phyloP scores from a whole-genome alignment of 1,139 yeast genomes.

The Spencermartinsiella ligniputridi region DNA sequence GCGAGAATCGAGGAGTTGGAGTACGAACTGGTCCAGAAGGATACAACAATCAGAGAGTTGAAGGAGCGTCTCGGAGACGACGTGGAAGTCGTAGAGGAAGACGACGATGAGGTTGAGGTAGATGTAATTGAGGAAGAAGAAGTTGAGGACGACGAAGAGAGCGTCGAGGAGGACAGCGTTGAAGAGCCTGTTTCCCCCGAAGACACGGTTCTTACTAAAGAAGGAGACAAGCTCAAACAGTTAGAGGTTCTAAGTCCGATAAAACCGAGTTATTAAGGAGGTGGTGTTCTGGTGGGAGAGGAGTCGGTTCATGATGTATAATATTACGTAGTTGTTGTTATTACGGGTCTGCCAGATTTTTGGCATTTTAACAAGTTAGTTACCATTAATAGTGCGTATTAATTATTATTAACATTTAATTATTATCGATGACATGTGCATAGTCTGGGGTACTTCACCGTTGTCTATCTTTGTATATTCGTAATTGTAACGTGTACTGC shows the following conservation, averaged over 20 bases:
- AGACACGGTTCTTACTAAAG: not conserved
- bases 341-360: too few relatives aligned
- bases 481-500: too few relatives aligned
- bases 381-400: too few relatives aligned
- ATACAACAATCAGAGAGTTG: slow-evolving; percentile 9
- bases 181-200: slow-evolving; percentile 3
- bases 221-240: slow-evolving; percentile 1
- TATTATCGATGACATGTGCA: too few relatives aligned
- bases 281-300: too few relatives aligned
- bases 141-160: slow-evolving; percentile 6
- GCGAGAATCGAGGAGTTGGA: slow-evolving; percentile 13
- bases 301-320: too few relatives aligned
- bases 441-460: too few relatives aligned
- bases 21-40: slow-evolving; percentile 11
- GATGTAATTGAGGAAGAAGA: slow-evolving; percentile 8
- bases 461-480: too few relatives aligned
- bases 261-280: not conserved
- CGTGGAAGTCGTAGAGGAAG: slow-evolving; percentile 6
- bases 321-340: too few relatives aligned
- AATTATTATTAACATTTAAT: too few relatives aligned
- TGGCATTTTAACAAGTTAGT: too few relatives aligned
- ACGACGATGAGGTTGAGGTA: slow-evolving; percentile 6
- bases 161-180: slow-evolving; percentile 2
- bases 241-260: slow-evolving; percentile 15
- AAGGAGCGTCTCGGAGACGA: slow-evolving; percentile 2